These are phyloP conservation scores for Hypoxylon sp. DNA, from an alignment of 2,329 filamentous ascomycete genomes.

Conservation along the genomic window DNA sequence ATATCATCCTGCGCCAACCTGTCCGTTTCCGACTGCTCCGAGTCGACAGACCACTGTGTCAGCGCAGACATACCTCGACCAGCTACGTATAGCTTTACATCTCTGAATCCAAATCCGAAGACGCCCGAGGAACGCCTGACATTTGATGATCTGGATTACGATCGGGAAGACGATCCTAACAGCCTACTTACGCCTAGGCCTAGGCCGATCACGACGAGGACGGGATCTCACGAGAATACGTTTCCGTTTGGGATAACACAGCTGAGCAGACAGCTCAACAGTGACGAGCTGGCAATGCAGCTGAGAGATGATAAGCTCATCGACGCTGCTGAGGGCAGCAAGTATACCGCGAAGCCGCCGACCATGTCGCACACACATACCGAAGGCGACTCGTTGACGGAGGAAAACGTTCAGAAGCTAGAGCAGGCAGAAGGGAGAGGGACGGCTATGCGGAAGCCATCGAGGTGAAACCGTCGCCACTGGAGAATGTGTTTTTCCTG, in stretches of 20 bases:
- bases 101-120: slow-evolving; percentile 21
- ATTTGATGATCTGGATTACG: slow-evolving; percentile 5
- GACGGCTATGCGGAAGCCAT: slow-evolving; percentile 14
- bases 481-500: neutral
- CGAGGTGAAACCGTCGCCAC: too few relatives aligned
- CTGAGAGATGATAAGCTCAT: slow-evolving; percentile 57
- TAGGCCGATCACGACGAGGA: slow-evolving; percentile 48
- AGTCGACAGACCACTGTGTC: slow-evolving; percentile 52
- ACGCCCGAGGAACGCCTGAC: slow-evolving; percentile 31
- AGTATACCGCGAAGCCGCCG: slow-evolving; percentile 34
- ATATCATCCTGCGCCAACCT: slow-evolving; percentile 37
- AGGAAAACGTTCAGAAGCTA: slow-evolving; percentile 61
- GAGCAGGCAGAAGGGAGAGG: slow-evolving; percentile 40
- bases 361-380: slow-evolving; percentile 38
- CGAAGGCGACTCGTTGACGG: slow-evolving; percentile 58
- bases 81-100: slow-evolving; percentile 21
- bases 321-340: slow-evolving; percentile 53
- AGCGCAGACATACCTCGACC: slow-evolving; percentile 38
- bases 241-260: slow-evolving; percentile 53
- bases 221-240: slow-evolving; percentile 48
- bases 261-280: slow-evolving; percentile 45
- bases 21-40: slow-evolving; percentile 56
- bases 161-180: slow-evolving; percentile 25
- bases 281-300: slow-evolving; percentile 50
- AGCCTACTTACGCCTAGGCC: slow-evolving; percentile 52